Evolutionary conservation across 2,329 filamentous ascomycete genomes (phyloP).

Genomic region (Uncinocarpus reesii): DNA sequence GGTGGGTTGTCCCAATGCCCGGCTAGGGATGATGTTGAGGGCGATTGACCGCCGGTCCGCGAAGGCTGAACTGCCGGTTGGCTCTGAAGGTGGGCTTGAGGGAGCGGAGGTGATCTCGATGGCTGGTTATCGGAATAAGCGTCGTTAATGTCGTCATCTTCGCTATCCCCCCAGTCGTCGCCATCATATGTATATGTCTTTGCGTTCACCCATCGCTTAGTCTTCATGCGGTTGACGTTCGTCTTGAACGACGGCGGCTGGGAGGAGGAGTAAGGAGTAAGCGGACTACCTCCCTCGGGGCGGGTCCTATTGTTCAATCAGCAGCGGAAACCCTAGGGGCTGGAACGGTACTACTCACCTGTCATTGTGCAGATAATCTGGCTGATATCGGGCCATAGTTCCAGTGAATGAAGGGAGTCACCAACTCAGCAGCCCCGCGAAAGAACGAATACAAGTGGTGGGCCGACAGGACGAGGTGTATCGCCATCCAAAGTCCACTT

Average conservation of each 20-base stretch:
- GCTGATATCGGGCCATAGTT: conserved; percentile 9
- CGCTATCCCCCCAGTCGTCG: conserved; percentile 74
- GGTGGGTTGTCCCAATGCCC: conserved; percentile 12
- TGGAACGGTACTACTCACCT: neutral
- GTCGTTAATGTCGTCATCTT: conserved; percentile 54
- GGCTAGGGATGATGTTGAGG: neutral
- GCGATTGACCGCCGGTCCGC: neutral
- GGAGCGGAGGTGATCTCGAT: neutral
- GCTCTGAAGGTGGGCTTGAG: neutral
- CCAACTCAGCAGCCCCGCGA: too few species aligned
- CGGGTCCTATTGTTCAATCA: neutral
- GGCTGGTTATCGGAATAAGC: conserved; percentile 29
- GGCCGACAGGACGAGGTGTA: too few species aligned
- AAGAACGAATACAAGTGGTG: too few species aligned
- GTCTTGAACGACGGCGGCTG: conserved; percentile 59
- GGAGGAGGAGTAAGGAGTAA: neutral
- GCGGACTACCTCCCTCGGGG: neutral
- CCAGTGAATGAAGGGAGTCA: too few species aligned
- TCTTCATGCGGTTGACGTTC: conserved; percentile 81
- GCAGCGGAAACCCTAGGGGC: neutral
- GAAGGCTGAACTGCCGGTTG: neutral
- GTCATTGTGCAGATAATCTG: conserved; percentile 6
- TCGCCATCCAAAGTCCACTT: too few species aligned
- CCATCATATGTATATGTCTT: conserved; percentile 80
- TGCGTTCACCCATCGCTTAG: conserved; percentile 89